phyloP scores from a whole-genome alignment of 345 rosid genomes.

The Alliaria petiolata region DNA sequence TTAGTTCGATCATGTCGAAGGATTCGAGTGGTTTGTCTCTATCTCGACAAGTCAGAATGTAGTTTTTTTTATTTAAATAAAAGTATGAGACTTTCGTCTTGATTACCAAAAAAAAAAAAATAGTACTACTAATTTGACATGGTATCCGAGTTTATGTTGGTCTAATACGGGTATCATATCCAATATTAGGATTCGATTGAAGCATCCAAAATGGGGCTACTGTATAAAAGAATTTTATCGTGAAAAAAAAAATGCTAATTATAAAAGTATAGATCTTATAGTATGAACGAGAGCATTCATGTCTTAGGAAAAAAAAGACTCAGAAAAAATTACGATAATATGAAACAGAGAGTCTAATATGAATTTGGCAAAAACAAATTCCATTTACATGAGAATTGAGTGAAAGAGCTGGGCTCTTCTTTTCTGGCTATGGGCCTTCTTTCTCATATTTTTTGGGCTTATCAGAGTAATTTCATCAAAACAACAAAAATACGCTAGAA shows the following conservation, averaged over 20 bases:
- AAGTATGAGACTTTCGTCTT: too few species aligned
- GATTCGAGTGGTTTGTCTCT: too few species aligned
- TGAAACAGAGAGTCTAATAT: too few species aligned
- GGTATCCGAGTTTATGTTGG: not conserved
- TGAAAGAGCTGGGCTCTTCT: not conserved
- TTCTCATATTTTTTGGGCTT: too few species aligned
- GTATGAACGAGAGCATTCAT: not conserved
- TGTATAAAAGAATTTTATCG: too few species aligned
- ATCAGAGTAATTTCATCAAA: too few species aligned
- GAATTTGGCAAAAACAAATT: not conserved
- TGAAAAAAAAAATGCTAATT: not conserved
- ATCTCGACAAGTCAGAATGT: too few species aligned
- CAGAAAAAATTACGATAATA: too few species aligned
- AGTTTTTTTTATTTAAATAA: too few species aligned
- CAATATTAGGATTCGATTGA: not conserved
- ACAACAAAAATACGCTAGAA: constrained; percentile 7
- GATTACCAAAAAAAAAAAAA: not conserved
- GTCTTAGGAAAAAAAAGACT: too few species aligned
- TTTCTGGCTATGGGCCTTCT: not conserved
- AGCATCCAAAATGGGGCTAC: not conserved
- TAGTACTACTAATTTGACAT: not conserved
- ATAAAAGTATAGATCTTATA: not conserved
- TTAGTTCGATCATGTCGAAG: too few species aligned
- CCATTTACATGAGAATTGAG: not conserved
- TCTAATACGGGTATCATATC: too few species aligned